Evolutionary conservation across 1,284 basidiomycete genomes (phyloP).

Genomic region (Ceratobasidium sp.): DNA sequence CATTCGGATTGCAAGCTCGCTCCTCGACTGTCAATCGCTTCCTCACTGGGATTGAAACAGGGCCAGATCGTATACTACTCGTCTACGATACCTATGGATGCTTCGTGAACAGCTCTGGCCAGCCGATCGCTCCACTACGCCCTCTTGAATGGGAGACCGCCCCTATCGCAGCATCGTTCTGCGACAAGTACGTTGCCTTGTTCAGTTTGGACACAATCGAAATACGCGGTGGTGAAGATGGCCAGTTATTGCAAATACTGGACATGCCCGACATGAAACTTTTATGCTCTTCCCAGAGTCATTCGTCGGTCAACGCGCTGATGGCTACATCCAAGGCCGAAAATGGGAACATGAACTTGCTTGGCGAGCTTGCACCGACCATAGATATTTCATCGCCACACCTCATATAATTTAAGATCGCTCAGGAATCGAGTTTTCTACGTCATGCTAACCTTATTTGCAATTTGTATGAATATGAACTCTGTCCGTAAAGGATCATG

Average conservation of each 20-base stretch:
- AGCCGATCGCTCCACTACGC: background rate
- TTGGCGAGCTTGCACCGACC: conserved; percentile 6
- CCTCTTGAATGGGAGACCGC: conserved; percentile 3
- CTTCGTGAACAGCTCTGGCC: conserved; percentile 6
- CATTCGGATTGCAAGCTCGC: background rate
- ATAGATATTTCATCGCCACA: background rate
- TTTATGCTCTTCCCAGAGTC: background rate
- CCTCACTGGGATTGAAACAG: background rate
- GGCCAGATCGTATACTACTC: conserved; percentile 5
- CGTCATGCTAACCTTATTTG: too few relatives aligned
- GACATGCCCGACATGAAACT: background rate
- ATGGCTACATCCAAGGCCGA: background rate
- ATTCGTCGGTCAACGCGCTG: background rate
- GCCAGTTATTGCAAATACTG: conserved; percentile 5
- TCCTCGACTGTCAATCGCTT: background rate
- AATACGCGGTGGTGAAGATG: background rate
- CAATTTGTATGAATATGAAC: too few relatives aligned
- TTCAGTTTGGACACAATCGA: conserved; percentile 3
- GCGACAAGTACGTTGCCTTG: conserved; percentile 4
- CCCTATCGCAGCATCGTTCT: conserved; percentile 4
- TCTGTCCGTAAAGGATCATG: background rate
- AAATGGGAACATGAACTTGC: background rate
- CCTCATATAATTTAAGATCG: background rate
- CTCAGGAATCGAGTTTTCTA: too few relatives aligned
- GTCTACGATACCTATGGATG: conserved; percentile 28